A percentile compares a stretch with the other conserved stretches of the same genome.
phyloP scores from a whole-genome alignment of 2,329 filamentous ascomycete genomes.

The Hypoxylon rubiginosum region DNA sequence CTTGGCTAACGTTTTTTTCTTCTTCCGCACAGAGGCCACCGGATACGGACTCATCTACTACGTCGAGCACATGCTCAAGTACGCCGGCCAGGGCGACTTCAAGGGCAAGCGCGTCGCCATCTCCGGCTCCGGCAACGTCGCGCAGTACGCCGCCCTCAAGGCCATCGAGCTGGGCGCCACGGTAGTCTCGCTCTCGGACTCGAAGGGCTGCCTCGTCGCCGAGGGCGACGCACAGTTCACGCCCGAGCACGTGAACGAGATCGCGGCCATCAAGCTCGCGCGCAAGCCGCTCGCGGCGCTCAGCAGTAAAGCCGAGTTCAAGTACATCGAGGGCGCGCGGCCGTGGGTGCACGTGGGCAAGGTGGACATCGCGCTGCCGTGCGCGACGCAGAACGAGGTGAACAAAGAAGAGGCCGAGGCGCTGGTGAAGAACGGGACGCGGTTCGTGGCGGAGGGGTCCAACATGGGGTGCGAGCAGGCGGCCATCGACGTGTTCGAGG shows the following conservation, averaged over 20 bases:
- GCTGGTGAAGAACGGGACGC: conserved; percentile 80
- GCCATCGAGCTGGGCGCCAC: conserved; percentile 94
- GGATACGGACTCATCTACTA: conserved; percentile 98
- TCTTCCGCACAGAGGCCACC: conserved; percentile 81
- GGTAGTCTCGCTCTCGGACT: conserved; percentile 94
- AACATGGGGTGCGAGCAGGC: conserved; percentile 99
- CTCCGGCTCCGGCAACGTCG: conserved; percentile 97
- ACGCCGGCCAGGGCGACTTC: conserved; percentile 89
- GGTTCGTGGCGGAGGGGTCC: conserved; percentile 94
- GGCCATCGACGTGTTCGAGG: conserved; percentile 94
- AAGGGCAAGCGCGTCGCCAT: conserved; percentile 93
- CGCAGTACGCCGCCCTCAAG: conserved; percentile 97
- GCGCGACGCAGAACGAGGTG: conserved; percentile 98
- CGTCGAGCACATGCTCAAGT: conserved; percentile 93
- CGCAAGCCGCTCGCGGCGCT: conserved; percentile 85
- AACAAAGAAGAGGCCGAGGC: conserved; percentile 89
- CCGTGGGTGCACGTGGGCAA: conserved; percentile 93
- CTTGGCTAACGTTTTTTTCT: conserved; percentile 13
- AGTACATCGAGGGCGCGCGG: conserved; percentile 87
- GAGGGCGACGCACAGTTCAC: conserved; percentile 79
- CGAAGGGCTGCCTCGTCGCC: conserved; percentile 85
- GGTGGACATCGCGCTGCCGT: conserved; percentile 92
- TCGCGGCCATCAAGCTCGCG: conserved; percentile 88
- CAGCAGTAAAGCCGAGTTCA: conserved; percentile 73
- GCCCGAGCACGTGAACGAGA: conserved; percentile 81